Conservation (phyloP, 768 basidiomycete species). For the Suillus discolor region DNA sequence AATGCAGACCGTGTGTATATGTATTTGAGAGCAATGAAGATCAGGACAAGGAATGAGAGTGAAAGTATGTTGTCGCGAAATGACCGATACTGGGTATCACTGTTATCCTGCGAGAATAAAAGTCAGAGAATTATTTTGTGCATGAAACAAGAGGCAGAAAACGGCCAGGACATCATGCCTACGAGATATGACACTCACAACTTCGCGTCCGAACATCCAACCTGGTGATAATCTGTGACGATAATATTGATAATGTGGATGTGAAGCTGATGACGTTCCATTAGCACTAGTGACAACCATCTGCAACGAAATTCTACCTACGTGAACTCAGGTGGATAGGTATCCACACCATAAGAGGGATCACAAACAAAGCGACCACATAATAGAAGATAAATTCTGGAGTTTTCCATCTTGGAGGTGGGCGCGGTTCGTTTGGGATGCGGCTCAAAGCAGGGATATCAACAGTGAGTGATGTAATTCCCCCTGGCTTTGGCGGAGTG, state of each 20-base stretch:
- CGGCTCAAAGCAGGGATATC: conserved; percentile 47
- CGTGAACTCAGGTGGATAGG: conserved; percentile 73
- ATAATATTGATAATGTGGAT: conserved; percentile 75
- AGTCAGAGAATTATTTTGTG: conserved; percentile 1
- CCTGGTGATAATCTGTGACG: conserved; percentile 60
- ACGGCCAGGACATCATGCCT: not conserved
- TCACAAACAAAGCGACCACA: conserved; percentile 54
- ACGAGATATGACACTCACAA: conserved; percentile 53
- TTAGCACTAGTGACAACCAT: not conserved
- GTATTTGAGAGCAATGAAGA: conserved; percentile 61
- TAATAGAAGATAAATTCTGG: conserved; percentile 82
- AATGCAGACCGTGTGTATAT: conserved; percentile 41
- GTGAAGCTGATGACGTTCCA: conserved; percentile 48
- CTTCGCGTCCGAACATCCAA: conserved; percentile 79
- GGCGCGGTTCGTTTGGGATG: conserved; percentile 27
- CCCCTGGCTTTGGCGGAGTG: conserved; percentile 17
- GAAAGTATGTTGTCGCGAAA: conserved; percentile 82
- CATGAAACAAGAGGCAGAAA: conserved; percentile 6
- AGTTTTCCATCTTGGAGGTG: conserved; percentile 72
- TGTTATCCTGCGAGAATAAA: conserved; percentile 74
- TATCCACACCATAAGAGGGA: conserved; percentile 78
- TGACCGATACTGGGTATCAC: conserved; percentile 86
- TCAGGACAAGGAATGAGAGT: conserved; percentile 47
- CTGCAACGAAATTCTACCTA: conserved; percentile 44
- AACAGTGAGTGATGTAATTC: conserved; percentile 55